Percentiles rank a stretch among this genome's conserved stretches.
Evolutionary conservation across 139 green algal species (phyloP).

Genomic region (Chlamydomonas sp.): DNA sequence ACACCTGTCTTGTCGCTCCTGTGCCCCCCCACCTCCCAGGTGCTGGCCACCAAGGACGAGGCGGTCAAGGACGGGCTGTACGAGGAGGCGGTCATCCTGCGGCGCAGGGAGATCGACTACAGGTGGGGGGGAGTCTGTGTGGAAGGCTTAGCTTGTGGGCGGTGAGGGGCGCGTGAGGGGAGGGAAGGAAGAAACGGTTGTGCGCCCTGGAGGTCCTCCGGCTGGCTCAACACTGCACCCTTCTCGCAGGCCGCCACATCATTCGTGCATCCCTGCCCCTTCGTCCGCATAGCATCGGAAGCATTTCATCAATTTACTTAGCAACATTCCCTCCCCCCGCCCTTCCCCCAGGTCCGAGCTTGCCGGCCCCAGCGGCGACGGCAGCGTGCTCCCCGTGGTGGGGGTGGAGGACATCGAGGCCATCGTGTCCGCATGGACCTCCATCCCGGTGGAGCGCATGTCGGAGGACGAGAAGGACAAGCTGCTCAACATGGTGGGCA

Average conservation of each 20-base stretch:
- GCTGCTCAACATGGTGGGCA: conserved; percentile 85
- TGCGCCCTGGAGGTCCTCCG: not conserved
- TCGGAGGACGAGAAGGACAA: conserved; percentile 84
- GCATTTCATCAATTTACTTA: not conserved
- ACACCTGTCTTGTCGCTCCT: not conserved
- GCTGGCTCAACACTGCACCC: too few relatives aligned
- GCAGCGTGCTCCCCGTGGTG: conserved; percentile 76
- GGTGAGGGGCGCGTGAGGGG: not conserved
- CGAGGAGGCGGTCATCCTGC: conserved; percentile 90
- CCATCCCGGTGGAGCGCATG: conserved; percentile 91
- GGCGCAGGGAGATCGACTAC: conserved; percentile 55
- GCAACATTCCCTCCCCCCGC: not conserved
- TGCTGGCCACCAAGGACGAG: conserved; percentile 85
- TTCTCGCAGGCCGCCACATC: too few relatives aligned
- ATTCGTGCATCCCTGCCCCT: too few relatives aligned
- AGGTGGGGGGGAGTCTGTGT: not conserved
- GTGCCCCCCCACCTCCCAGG: conserved; percentile 41
- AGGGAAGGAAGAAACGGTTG: not conserved
- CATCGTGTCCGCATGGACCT: conserved; percentile 90
- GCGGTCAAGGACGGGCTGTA: conserved; percentile 77
- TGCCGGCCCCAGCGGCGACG: conserved; percentile 32
- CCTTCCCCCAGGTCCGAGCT: conserved; percentile 57
- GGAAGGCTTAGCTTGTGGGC: conserved; percentile 38
- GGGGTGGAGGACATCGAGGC: conserved; percentile 84
- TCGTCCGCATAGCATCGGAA: too few relatives aligned